Percentiles rank a stretch among this genome's conserved stretches.
These are phyloP conservation scores for Lactarius sp. DNA, from an alignment of 768 basidiomycete species.

Conservation along the genomic window DNA sequence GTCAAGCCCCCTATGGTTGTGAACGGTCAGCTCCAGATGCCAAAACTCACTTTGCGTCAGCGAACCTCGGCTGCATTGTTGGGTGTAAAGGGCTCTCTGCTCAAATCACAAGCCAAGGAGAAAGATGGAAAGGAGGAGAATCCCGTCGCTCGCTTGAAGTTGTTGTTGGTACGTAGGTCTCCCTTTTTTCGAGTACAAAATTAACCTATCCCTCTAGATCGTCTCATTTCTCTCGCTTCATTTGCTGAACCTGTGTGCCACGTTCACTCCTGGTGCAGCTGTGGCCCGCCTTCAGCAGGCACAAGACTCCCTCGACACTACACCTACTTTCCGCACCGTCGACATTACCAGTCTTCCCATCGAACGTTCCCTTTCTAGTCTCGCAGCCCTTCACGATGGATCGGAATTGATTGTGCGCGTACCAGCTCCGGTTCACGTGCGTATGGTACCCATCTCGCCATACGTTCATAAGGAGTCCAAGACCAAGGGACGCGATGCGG, in stretches of 20 bases:
- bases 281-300: conserved; percentile 44
- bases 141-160: conserved; percentile 83
- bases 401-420: conserved; percentile 54
- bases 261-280: conserved; percentile 64
- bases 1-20: conserved; percentile 24
- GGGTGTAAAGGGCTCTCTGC: conserved; percentile 49
- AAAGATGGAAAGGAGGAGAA: conserved; percentile 54
- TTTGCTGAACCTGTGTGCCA: conserved; percentile 87
- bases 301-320: conserved; percentile 29
- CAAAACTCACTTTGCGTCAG: conserved; percentile 28
- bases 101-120: conserved; percentile 35
- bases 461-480: conserved; percentile 25
- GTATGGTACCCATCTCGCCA: conserved; percentile 36
- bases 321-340: conserved; percentile 45
- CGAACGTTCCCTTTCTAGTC: conserved; percentile 38
- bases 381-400: conserved; percentile 32
- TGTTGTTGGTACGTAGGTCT: conserved; percentile 62
- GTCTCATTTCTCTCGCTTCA: conserved; percentile 89
- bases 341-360: conserved; percentile 65
- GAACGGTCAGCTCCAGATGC: conserved; percentile 26
- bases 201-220: conserved; percentile 44
- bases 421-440: conserved; percentile 54
- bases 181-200: conserved; percentile 8
- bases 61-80: conserved; percentile 33
- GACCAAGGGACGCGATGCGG: conserved; percentile 27